These are phyloP conservation scores for Coprinellus micaceus DNA, from an alignment of 768 basidiomycete species.

Conservation along the genomic window DNA sequence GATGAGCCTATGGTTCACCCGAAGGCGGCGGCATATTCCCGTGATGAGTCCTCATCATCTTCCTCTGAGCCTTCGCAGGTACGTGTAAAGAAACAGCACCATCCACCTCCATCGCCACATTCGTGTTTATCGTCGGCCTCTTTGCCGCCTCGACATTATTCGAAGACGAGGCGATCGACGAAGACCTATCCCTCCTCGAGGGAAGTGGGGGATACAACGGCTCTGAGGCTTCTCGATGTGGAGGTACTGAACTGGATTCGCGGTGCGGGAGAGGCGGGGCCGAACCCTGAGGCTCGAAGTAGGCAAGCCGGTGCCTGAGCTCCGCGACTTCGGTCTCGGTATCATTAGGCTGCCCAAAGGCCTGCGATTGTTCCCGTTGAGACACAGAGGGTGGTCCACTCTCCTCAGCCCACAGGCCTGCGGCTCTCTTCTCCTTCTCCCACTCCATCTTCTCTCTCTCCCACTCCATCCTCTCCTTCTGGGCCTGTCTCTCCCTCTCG, in stretches of 20 bases:
- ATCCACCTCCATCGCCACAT: not conserved
- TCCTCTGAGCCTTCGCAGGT: not conserved
- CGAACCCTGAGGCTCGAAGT: not conserved
- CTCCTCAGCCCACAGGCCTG: not conserved
- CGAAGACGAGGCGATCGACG: not conserved
- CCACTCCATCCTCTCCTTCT: not conserved
- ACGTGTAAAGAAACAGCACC: not conserved
- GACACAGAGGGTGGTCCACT: not conserved
- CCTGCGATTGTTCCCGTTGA: not conserved
- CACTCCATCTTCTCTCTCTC: not conserved
- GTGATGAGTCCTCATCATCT: not conserved
- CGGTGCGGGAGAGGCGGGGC: not conserved
- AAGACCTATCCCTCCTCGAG: not conserved
- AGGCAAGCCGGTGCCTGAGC: not conserved
- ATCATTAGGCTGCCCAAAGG: not conserved
- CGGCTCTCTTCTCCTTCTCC: not conserved
- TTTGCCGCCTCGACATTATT: not conserved
- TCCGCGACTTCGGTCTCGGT: not conserved
- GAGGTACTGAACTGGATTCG: not conserved
- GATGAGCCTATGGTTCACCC: too few species aligned
- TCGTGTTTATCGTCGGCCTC: not conserved
- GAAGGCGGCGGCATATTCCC: not conserved
- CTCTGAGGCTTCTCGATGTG: not conserved
- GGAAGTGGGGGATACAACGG: not conserved
- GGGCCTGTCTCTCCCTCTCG: too few species aligned